phyloP scores from a whole-genome alignment of 169 alveolate genomes.

The Eimeria sp. region DNA sequence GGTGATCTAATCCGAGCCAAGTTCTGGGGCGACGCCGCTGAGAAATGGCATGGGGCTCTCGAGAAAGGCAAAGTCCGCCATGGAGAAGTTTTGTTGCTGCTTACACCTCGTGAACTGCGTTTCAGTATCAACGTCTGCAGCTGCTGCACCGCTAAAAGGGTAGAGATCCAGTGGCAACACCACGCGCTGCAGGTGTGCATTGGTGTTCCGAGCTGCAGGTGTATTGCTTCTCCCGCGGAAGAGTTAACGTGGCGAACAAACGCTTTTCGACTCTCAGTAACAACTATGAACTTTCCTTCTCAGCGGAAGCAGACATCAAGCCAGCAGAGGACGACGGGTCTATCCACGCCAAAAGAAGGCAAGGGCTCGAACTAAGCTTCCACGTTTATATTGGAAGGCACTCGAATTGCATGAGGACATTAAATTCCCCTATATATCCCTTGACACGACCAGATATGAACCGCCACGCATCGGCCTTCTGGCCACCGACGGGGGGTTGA shows the following conservation, averaged over 20 bases:
- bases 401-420: not conserved
- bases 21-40: constrained; percentile 84
- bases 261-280: constrained; percentile 73
- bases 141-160: not conserved
- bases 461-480: not conserved
- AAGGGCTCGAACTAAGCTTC: not conserved
- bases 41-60: constrained; percentile 72
- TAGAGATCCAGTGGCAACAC: not conserved
- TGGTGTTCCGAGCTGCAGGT: constrained; percentile 51
- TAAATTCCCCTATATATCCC: not conserved
- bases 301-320: constrained; percentile 67
- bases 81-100: not conserved
- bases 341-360: constrained; percentile 57
- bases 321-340: constrained; percentile 77
- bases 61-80: constrained; percentile 75
- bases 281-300: constrained; percentile 73
- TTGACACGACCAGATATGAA: not conserved
- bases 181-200: not conserved
- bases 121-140: not conserved
- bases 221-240: constrained; percentile 62
- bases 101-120: not conserved
- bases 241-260: constrained; percentile 82
- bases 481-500: not conserved
- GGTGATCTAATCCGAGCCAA: constrained; percentile 80
- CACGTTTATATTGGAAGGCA: not conserved